Evolutionary conservation across 1,284 basidiomycete genomes (phyloP).

Genomic region (Lentinus polychrous): DNA sequence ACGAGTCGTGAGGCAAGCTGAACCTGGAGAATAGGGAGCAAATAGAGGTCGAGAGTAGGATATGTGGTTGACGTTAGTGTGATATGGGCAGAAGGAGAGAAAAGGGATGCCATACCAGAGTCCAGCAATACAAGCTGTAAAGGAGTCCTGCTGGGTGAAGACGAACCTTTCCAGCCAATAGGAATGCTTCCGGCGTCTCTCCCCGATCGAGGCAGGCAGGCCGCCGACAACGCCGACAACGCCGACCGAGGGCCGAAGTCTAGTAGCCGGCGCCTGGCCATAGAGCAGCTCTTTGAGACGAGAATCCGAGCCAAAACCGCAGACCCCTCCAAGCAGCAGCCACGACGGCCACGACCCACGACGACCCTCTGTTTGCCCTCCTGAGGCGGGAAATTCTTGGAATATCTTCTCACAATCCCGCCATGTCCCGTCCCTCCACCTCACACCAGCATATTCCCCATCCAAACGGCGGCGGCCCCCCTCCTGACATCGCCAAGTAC

Average conservation of each 20-base stretch:
- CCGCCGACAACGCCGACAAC: no score
- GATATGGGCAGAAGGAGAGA: constrained; percentile 1
- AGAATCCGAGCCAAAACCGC: no score
- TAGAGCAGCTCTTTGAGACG: no score
- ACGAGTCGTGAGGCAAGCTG: constrained; percentile 9
- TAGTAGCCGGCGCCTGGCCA: no score
- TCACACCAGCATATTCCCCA: constrained; percentile 21
- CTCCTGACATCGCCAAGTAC: constrained; percentile 24
- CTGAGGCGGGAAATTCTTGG: constrained; percentile 14
- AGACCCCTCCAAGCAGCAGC: no score
- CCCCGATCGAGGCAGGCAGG: not conserved
- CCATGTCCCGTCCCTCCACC: constrained; percentile 26
- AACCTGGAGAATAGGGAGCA: not conserved
- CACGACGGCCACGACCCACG: constrained; percentile 15
- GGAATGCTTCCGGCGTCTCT: constrained; percentile 12
- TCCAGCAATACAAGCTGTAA: not conserved
- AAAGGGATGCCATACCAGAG: constrained; percentile 5
- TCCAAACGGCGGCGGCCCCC: constrained; percentile 18
- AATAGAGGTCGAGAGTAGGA: not conserved
- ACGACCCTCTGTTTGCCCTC: constrained; percentile 16
- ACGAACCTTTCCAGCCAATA: constrained; percentile 13
- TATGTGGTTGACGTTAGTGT: constrained; percentile 1
- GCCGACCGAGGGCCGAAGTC: no score
- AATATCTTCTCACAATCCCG: not conserved
- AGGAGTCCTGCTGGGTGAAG: constrained; percentile 3